Evolutionary conservation across 257 asterid genomes (phyloP).

Genomic region (Solanum pennellii): DNA sequence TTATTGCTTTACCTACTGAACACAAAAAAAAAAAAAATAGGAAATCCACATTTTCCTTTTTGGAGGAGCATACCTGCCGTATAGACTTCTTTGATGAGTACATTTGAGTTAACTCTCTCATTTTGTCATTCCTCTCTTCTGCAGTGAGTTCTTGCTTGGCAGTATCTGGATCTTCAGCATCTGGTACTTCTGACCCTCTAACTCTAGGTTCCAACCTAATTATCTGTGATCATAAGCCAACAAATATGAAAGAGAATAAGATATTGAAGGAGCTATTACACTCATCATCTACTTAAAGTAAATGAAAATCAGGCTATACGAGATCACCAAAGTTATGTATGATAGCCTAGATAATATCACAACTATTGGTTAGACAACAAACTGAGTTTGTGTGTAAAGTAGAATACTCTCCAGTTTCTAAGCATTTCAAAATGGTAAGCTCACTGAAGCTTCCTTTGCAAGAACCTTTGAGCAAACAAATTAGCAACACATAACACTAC

Average conservation of each 20-base stretch:
- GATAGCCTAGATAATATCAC: not conserved
- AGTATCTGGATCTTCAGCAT: slow-evolving; percentile 19
- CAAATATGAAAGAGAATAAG: not conserved
- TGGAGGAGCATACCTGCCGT: slow-evolving; percentile 25
- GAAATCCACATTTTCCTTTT: not conserved
- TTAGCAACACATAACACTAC: not conserved
- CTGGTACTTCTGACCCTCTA: slow-evolving; percentile 21
- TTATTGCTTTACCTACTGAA: not conserved
- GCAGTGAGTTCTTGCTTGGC: slow-evolving; percentile 20
- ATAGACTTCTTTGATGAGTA: slow-evolving; percentile 37
- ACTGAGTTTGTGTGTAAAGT: not conserved
- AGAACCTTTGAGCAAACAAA: not conserved
- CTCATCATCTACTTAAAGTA: not conserved
- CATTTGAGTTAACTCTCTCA: slow-evolving; percentile 5
- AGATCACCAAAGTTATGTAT: not conserved
- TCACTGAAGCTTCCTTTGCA: not conserved
- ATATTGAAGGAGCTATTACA: not conserved
- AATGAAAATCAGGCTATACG: not conserved
- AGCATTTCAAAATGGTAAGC: not conserved
- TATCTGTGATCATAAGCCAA: slow-evolving; percentile 31
- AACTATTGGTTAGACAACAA: not conserved
- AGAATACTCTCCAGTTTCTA: not conserved
- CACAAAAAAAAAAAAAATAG: not conserved
- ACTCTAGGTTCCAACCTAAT: slow-evolving; percentile 61
- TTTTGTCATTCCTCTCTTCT: slow-evolving; percentile 26